Percentiles rank a stretch among this genome's conserved stretches.
phyloP scores from a whole-genome alignment of 257 asterid species.

The Solanum neorickii region DNA sequence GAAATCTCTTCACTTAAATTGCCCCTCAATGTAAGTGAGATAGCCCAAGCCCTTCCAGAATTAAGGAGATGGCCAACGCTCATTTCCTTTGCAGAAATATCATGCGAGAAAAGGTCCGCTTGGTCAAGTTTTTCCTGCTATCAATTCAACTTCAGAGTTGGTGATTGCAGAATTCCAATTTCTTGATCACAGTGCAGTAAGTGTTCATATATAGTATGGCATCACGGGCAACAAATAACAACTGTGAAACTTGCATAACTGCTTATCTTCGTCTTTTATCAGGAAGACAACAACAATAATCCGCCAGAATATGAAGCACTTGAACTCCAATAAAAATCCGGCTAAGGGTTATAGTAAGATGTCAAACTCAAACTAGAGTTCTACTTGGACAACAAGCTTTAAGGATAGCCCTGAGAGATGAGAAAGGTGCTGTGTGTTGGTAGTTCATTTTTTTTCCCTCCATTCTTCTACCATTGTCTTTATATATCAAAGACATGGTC shows the following conservation, averaged over 20 bases:
- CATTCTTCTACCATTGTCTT: not conserved
- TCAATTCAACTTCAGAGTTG: conserved; percentile 1
- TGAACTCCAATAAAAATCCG: not conserved
- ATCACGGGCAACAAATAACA: not conserved
- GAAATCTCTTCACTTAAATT: conserved; percentile 51
- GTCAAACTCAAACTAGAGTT: not conserved
- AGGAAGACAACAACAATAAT: not conserved
- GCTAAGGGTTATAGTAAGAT: not conserved
- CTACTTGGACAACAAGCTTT: not conserved
- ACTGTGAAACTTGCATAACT: not conserved
- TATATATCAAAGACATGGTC: not conserved
- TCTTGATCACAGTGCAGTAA: not conserved
- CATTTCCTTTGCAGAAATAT: conserved; percentile 20
- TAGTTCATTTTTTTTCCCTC: not conserved
- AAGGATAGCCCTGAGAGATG: not conserved
- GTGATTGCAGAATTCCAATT: not conserved
- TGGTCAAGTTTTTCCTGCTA: conserved; percentile 54
- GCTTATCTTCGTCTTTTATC: not conserved
- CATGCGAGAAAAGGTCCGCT: conserved; percentile 32
- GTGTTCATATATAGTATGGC: not conserved
- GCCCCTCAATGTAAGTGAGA: conserved; percentile 69
- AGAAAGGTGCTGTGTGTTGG: not conserved
- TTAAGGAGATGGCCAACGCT: conserved; percentile 42
- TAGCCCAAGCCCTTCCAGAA: conserved; percentile 82
- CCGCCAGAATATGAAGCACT: not conserved